These are phyloP conservation scores for Sabuloglossum arenarium DNA, from an alignment of 495 filamentous ascomycete genomes.

Conservation along the genomic window DNA sequence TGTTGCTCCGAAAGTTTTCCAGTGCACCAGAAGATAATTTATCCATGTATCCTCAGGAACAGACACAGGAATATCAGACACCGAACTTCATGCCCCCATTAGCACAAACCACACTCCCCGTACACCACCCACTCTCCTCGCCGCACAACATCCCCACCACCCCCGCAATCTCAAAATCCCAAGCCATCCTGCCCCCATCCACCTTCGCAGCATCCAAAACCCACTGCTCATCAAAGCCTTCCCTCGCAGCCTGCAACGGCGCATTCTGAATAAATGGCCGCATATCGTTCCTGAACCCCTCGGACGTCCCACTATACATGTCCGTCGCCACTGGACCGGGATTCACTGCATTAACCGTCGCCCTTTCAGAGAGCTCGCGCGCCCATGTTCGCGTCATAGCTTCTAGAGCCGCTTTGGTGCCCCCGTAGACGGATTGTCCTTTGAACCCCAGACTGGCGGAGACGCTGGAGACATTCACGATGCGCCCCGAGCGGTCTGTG, in stretches of 20 bases:
- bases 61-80: slow-evolving; percentile 14
- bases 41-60: too few species aligned
- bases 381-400: slow-evolving; percentile 86
- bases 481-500: slow-evolving; percentile 48
- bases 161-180: slow-evolving; percentile 59
- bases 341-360: slow-evolving; percentile 75
- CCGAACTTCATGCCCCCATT: slow-evolving; percentile 62
- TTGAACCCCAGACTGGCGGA: slow-evolving; percentile 45
- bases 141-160: slow-evolving; percentile 69
- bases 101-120: slow-evolving; percentile 69
- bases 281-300: slow-evolving; percentile 11
- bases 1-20: too few species aligned
- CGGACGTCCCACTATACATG: slow-evolving; percentile 39
- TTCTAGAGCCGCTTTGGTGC: slow-evolving; percentile 76
- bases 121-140: slow-evolving; percentile 55
- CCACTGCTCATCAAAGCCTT: slow-evolving; percentile 38
- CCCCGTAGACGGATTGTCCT: slow-evolving; percentile 61
- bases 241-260: slow-evolving; percentile 34
- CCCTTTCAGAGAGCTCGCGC: slow-evolving; percentile 53
- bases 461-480: slow-evolving; percentile 61
- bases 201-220: slow-evolving; percentile 33
- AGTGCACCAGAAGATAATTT: not conserved
- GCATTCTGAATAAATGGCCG: slow-evolving; percentile 41
- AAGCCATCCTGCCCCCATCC: slow-evolving; percentile 50
- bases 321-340: slow-evolving; percentile 73